Base-by-base conservation (phyloP, 352 stramenopile genomes). In the Ophiocytium majus region DNA sequence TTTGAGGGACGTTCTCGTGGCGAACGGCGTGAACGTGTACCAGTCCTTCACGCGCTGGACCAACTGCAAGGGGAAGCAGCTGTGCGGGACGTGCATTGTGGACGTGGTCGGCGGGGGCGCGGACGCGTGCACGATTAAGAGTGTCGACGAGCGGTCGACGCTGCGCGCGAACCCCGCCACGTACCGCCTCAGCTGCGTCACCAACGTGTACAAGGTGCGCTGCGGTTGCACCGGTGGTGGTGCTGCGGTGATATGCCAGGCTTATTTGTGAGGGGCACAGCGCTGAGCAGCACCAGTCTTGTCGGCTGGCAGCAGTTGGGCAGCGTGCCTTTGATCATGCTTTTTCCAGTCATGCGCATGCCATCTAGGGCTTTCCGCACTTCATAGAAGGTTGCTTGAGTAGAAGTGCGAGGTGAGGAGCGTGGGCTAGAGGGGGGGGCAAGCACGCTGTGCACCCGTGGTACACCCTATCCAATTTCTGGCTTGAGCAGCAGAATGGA, bases 31-130 rank as follows among this genome's bases (percentile, higher is more conserved):
- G 49, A 94, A 95, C 87, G 92, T 95, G 31, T 95, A 95, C 89
- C 92, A 94, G 83, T 92, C 89, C 76, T 35, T 94, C 5, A 94
- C 92, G 31, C 80, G 91, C 49, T 95, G 92, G 92, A 94, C 92
- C 36, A 95, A 94, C 89, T 95, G 92, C 85, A 94, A 94, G 79
- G 92, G 92, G 34, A 94, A 94, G 86, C 92, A 95, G 87, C 85
- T 94, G 14, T 95, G 92, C 89, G 92, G 92, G 57, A 95, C 92
- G 10, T 95, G 92, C 79, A 94, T 95, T 85, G 92, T 95, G 0
- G 92, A 94, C 88, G 86, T 95, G 64, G 63, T 87, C 9, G 90
- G 91, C 23, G 92, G 92, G 66, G 75, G 5, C 10, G 32, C 85
- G 33, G 76, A 86, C 10, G 85, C 84, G 66, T 94, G 91, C 17